phyloP scores from a whole-genome alignment of 306 rosid genomes.

The Neltuma alba region DNA sequence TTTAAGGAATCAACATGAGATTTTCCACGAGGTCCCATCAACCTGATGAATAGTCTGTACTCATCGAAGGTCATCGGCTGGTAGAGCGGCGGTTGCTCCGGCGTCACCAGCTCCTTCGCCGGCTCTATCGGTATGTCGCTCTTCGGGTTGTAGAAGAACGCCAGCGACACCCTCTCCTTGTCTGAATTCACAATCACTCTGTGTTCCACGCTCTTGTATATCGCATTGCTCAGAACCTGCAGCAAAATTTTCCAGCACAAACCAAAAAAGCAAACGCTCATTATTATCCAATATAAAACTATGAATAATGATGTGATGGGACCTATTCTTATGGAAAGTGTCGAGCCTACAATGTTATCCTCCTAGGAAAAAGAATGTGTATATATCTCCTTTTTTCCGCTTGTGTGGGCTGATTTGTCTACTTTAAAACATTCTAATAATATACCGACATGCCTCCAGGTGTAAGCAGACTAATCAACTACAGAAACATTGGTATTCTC shows the following conservation, averaged over 20 bases:
- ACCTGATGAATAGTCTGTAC: conserved; percentile 78
- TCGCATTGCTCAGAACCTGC: conserved; percentile 81
- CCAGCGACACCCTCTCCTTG: conserved; percentile 74
- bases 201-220: conserved; percentile 88
- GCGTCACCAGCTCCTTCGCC: conserved; percentile 56
- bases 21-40: conserved; percentile 82
- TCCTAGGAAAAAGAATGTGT: background rate
- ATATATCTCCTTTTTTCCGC: conserved; percentile 23
- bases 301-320: background rate
- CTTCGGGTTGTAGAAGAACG: conserved; percentile 93
- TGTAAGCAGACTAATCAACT: background rate
- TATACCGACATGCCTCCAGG: background rate
- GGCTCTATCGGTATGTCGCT: conserved; percentile 82
- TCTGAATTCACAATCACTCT: conserved; percentile 85
- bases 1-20: conserved; percentile 76
- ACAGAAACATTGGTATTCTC: background rate
- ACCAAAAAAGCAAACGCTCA: background rate
- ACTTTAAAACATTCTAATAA: background rate
- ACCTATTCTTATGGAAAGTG: conserved; percentile 9
- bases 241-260: background rate
- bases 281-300: too few relatives aligned
- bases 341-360: conserved; percentile 34
- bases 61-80: conserved; percentile 81
- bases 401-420: conserved; percentile 24
- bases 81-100: conserved; percentile 60